Evolutionary conservation across 208 protist species (phyloP).

Genomic region (Acanthamoeba polyphaga): DNA sequence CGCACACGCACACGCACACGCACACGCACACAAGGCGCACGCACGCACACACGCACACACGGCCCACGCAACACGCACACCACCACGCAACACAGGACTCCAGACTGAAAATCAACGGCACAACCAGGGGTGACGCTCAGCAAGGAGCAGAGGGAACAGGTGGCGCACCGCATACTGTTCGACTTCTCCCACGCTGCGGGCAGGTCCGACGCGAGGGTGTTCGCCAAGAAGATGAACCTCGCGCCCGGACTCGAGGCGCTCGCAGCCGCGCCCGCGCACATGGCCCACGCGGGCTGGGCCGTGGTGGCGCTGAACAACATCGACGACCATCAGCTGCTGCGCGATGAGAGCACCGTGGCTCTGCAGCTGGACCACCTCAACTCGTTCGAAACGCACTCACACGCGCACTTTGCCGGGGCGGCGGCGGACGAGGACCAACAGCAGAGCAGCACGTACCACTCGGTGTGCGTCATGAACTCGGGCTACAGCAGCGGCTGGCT

Average conservation of each 20-base stretch:
- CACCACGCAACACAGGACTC: no score
- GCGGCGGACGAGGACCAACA: background rate
- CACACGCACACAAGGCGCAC: background rate
- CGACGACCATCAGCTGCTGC: no score
- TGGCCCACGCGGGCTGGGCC: conserved; percentile 51
- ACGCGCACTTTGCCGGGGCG: background rate
- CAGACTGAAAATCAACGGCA: no score
- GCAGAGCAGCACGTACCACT: background rate
- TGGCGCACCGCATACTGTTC: conserved; percentile 41
- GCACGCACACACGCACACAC: no score
- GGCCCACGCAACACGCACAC: no score
- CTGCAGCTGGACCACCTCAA: background rate
- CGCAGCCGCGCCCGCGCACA: background rate
- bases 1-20: no score
- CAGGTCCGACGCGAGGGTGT: conserved; percentile 51
- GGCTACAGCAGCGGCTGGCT: conserved; percentile 67
- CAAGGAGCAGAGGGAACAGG: background rate
- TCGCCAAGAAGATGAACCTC: conserved; percentile 58
- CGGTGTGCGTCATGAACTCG: conserved; percentile 70
- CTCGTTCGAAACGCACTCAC: conserved; percentile 33
- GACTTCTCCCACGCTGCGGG: conserved; percentile 38
- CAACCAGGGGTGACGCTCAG: background rate
- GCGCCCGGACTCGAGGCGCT: background rate
- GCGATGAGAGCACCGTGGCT: background rate
- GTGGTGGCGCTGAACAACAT: background rate